Evolutionary conservation across 208 protist species (phyloP), one percentile per base, ranked within the genome.

Genomic region (Trypanosomatidae sp.): DNA sequence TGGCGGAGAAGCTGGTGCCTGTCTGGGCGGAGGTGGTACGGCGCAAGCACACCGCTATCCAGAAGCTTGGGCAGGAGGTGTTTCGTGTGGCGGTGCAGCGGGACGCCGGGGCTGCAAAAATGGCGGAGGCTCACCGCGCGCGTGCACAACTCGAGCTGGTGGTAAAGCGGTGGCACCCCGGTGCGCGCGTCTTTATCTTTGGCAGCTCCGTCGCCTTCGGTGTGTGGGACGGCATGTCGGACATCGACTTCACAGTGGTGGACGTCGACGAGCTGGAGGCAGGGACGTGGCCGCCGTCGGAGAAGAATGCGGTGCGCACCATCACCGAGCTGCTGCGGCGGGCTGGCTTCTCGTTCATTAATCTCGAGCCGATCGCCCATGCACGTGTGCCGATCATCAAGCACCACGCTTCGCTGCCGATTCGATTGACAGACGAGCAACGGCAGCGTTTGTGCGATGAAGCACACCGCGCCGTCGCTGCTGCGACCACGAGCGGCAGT

Each of bases 361-460:
- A 94, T 60, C 74, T 97, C 15, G 91, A 95, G 77, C 91, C 89
- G 33, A 95, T 97, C 67, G 85, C 77, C 56, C 88, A 94, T 69
- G 92, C 92, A 17, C 87, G 92, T 8, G 92, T 97, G 76, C 92
- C 92, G 6, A 97, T 97, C 67, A 90, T 97, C 30, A 97, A 97
- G 79, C 92, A 97, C 67, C 90, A 97, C 77, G 90, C 90, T n/a
- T 92, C 86, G 44, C 74, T 85, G 25, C 92, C 92, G 3, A 91
- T 96, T 62, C 80, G 80, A 6, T 33, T 85, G 30, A 75, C 68
- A 3, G 71, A 71, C 9, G 71, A 75, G 58, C 76, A 81, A 46
- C 76, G 71, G 22, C 59, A 58, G 4, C 70, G 69, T 4, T 43
- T 68, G 53, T 59, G 36, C 19, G 67, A 68, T 25, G 71, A 79